Conservation (phyloP, 371 early-diverging fungal species). For the Funneliformis caledonium region DNA sequence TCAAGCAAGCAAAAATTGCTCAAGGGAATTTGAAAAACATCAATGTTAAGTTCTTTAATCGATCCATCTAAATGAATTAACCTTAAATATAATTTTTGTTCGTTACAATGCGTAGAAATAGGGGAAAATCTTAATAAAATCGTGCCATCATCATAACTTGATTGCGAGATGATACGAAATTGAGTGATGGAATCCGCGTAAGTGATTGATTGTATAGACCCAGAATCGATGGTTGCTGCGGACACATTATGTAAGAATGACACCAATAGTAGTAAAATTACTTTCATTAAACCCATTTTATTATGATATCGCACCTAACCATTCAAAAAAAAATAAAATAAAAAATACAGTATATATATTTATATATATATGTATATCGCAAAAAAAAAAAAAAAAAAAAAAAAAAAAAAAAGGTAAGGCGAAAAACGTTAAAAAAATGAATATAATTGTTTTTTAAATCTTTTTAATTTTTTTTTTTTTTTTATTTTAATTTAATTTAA, state of each 20-base stretch:
- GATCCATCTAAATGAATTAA: slow-evolving; percentile 12
- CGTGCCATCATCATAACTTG: slow-evolving; percentile 19
- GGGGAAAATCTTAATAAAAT: slow-evolving; percentile 10
- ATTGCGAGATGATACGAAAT: not conserved
- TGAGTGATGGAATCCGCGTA: not conserved
- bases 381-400: too few relatives aligned
- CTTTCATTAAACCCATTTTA: not conserved
- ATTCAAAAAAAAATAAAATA: too few relatives aligned
- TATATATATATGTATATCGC: too few relatives aligned
- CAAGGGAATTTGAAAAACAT: not conserved
- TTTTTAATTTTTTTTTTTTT: too few relatives aligned
- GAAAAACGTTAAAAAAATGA: too few relatives aligned
- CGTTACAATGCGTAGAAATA: not conserved
- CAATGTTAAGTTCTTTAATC: not conserved
- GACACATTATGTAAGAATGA: not conserved
- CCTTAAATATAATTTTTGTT: not conserved
- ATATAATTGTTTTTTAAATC: too few relatives aligned
- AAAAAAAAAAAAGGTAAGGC: too few relatives aligned
- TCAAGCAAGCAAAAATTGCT: not conserved
- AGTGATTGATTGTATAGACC: not conserved
- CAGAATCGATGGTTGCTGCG: not conserved
- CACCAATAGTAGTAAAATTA: too few relatives aligned
- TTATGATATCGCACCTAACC: too few relatives aligned
- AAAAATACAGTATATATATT: too few relatives aligned
- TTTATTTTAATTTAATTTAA: too few relatives aligned